A percentile compares a stretch with the other conserved stretches of the same genome.
Conservation (phyloP, 345 rosid genomes). For the Gossypium bickii region DNA sequence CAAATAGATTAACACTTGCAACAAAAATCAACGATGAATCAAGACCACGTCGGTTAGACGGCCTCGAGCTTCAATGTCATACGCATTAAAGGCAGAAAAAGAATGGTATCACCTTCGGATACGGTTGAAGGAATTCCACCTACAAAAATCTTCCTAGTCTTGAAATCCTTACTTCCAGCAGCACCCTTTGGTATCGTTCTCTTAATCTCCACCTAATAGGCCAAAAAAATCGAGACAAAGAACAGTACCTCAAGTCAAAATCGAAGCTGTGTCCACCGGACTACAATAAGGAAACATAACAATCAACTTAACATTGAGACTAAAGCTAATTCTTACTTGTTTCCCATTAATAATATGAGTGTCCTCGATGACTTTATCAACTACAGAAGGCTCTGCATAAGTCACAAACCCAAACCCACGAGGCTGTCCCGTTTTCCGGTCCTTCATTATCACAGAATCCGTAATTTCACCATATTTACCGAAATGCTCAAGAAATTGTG, state of each 20-base stretch:
- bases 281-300: background rate
- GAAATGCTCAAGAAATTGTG: constrained; percentile 72
- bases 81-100: background rate
- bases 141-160: constrained; percentile 93
- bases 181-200: constrained; percentile 89
- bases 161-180: constrained; percentile 65
- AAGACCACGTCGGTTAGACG: background rate
- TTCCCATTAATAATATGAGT: constrained; percentile 74
- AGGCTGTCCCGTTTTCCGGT: constrained; percentile 83
- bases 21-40: background rate
- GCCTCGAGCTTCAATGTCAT: background rate
- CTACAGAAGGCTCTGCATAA: constrained; percentile 83
- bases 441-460: constrained; percentile 95
- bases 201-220: constrained; percentile 79
- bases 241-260: background rate
- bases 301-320: constrained; percentile 8
- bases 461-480: constrained; percentile 86
- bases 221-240: constrained; percentile 9
- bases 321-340: constrained; percentile 45
- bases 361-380: constrained; percentile 78
- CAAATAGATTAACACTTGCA: constrained; percentile 15
- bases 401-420: constrained; percentile 98
- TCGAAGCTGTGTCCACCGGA: background rate
- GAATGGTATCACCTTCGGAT: constrained; percentile 56
- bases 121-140: constrained; percentile 89